A percentile compares a stretch with the other conserved stretches of the same genome.
These are phyloP conservation scores for Lactarius vividus DNA, from an alignment of 768 basidiomycete genomes.

Conservation along the genomic window DNA sequence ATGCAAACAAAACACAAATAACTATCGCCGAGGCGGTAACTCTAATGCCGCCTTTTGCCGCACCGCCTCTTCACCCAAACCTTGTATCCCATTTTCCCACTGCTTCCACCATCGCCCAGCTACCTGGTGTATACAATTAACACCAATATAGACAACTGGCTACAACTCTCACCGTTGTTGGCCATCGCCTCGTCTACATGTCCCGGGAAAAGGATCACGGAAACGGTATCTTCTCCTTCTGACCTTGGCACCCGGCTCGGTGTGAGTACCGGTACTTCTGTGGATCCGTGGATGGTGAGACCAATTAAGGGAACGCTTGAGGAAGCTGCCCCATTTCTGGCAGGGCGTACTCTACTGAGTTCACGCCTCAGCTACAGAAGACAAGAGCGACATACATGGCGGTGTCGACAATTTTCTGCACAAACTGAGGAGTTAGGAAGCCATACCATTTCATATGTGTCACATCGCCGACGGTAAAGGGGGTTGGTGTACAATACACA, in stretches of 20 bases:
- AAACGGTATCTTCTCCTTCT: conserved; percentile 55
- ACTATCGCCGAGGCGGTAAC: neutral
- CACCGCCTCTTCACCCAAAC: conserved; percentile 36
- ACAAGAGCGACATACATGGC: conserved; percentile 39
- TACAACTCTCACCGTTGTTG: neutral
- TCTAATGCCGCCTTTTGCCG: neutral
- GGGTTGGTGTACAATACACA: conserved; percentile 55
- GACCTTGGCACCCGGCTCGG: conserved; percentile 43
- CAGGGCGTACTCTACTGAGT: neutral
- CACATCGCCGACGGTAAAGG: conserved; percentile 44
- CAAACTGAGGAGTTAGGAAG: conserved; percentile 50
- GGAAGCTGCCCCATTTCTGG: neutral
- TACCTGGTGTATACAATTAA: conserved; percentile 8
- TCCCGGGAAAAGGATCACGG: conserved; percentile 35
- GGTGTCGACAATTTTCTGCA: conserved; percentile 49
- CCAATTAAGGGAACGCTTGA: conserved; percentile 38
- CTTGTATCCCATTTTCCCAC: conserved; percentile 41
- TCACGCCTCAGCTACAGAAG: neutral
- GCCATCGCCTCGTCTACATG: neutral
- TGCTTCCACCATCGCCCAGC: conserved; percentile 49
- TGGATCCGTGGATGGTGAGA: conserved; percentile 45
- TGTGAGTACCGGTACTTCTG: conserved; percentile 45
- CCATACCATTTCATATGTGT: conserved; percentile 62
- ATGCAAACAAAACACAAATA: neutral
- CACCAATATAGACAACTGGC: neutral